phyloP scores from a whole-genome alignment of 169 alveolate genomes.

The Cryptosporidium muris region DNA sequence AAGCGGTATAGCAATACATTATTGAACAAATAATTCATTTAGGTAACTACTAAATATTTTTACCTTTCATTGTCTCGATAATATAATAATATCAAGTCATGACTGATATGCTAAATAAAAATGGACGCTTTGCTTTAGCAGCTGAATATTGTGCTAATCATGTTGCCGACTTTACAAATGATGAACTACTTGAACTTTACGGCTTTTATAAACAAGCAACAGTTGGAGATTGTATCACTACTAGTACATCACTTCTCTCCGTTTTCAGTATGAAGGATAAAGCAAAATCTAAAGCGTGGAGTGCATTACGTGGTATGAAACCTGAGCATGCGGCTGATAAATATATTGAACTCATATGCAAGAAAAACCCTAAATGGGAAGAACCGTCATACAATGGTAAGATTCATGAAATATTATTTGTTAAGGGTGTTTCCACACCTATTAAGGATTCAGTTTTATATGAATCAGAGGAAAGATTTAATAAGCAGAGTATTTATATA shows the following conservation, averaged over 20 bases:
- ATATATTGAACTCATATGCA: conserved; percentile 73
- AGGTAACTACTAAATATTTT: background rate
- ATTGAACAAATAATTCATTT: background rate
- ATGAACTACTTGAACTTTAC: conserved; percentile 78
- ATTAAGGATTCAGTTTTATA: background rate
- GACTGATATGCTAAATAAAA: conserved; percentile 35
- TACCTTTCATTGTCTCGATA: background rate
- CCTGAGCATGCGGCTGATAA: conserved; percentile 81
- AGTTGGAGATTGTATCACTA: conserved; percentile 80
- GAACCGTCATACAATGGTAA: conserved; percentile 22
- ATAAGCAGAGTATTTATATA: conserved; percentile 8
- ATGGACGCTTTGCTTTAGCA: conserved; percentile 44
- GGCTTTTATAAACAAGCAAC: conserved; percentile 84
- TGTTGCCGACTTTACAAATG: conserved; percentile 73
- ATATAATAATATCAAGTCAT: background rate
- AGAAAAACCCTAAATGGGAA: conserved; percentile 64
- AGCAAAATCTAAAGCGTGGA: conserved; percentile 88
- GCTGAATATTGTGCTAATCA: conserved; percentile 56
- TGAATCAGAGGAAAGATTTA: conserved; percentile 4
- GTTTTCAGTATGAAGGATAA: conserved; percentile 81
- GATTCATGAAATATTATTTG: conserved; percentile 10
- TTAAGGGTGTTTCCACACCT: conserved; percentile 48
- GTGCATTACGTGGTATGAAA: conserved; percentile 77
- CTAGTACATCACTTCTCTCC: conserved; percentile 79
- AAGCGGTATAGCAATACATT: background rate